Evolutionary conservation across 768 basidiomycete genomes (phyloP).

Genomic region (Boletus vinaceobasis): DNA sequence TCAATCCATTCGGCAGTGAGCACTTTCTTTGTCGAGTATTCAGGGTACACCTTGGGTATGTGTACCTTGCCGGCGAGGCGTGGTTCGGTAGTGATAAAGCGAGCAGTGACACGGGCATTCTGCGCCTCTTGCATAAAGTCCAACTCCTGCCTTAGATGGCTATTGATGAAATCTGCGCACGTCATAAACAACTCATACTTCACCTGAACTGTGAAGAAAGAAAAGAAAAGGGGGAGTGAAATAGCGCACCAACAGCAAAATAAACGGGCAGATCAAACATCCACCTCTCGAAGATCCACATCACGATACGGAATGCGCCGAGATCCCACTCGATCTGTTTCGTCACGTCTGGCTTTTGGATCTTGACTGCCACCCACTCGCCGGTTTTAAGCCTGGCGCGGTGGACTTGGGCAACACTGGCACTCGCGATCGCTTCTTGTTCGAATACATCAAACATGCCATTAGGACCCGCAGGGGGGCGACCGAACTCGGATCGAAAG

Average conservation of each 20-base stretch:
- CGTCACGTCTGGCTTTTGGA: slow-evolving; percentile 85
- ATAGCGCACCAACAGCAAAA: slow-evolving; percentile 64
- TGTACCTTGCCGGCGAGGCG: slow-evolving; percentile 66
- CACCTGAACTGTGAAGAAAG: not conserved
- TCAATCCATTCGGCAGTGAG: slow-evolving; percentile 87
- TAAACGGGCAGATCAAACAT: slow-evolving; percentile 85
- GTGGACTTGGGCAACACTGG: slow-evolving; percentile 92
- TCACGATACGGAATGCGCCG: slow-evolving; percentile 61
- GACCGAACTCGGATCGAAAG: slow-evolving; percentile 65
- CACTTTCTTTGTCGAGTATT: slow-evolving; percentile 71
- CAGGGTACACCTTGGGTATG: slow-evolving; percentile 72
- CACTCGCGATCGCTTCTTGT: slow-evolving; percentile 73
- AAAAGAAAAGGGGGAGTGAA: not conserved
- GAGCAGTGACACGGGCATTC: slow-evolving; percentile 70
- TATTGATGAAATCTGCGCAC: slow-evolving; percentile 65
- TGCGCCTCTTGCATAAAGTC: slow-evolving; percentile 78
- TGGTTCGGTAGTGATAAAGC: slow-evolving; percentile 67
- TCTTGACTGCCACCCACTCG: slow-evolving; percentile 87
- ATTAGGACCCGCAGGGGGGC: slow-evolving; percentile 58
- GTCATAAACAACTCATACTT: not conserved
- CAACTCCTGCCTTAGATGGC: slow-evolving; percentile 79
- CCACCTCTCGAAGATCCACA: slow-evolving; percentile 77
- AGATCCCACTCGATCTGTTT: slow-evolving; percentile 88
- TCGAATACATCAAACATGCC: slow-evolving; percentile 82
- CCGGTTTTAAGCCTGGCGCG: slow-evolving; percentile 54